phyloP scores from a whole-genome alignment of 2,329 filamentous ascomycete genomes.

The Onygena corvina region DNA sequence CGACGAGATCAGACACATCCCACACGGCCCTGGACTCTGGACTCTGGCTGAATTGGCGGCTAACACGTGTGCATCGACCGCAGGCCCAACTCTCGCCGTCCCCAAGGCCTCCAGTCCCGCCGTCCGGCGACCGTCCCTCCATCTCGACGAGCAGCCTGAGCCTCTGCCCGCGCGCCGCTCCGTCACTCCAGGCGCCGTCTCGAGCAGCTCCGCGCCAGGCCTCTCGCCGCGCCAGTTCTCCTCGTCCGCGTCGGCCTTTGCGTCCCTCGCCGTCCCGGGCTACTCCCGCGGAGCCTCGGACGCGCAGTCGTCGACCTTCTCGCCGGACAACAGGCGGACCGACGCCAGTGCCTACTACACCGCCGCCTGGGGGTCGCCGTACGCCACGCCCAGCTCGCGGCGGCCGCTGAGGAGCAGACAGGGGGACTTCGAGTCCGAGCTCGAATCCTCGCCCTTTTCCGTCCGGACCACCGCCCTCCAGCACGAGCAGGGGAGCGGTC shows the following conservation, averaged over 20 bases:
- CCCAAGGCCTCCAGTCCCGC: constrained; percentile 28
- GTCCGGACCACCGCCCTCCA: constrained; percentile 17
- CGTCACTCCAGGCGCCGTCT: constrained; percentile 27
- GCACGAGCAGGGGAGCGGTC: constrained; percentile 1
- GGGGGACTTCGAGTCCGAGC: constrained; percentile 32
- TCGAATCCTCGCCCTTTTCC: constrained; percentile 27
- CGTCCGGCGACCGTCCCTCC: constrained; percentile 22
- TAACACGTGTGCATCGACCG: constrained; percentile 12
- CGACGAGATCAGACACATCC: no score
- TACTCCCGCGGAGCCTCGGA: constrained; percentile 23
- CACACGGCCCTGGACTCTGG: neutral
- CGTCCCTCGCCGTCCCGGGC: constrained; percentile 9
- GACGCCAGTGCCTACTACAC: constrained; percentile 50
- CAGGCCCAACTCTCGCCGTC: constrained; percentile 30
- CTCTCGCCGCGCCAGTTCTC: constrained; percentile 20
- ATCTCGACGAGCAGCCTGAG: constrained; percentile 21
- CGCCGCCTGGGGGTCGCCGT: constrained; percentile 85
- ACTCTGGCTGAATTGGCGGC: constrained; percentile 9
- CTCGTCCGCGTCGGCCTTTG: neutral
- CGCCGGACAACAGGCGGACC: constrained; percentile 32
- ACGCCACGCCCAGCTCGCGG: constrained; percentile 50
- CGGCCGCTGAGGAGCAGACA: constrained; percentile 31
- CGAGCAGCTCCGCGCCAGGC: constrained; percentile 24
- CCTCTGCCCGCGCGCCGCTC: constrained; percentile 24
- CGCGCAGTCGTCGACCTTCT: constrained; percentile 28